Evolutionary conservation across 495 filamentous ascomycete genomes (phyloP), one percentile per base, ranked within the genome.

Genomic region (Neurospora sp.): DNA sequence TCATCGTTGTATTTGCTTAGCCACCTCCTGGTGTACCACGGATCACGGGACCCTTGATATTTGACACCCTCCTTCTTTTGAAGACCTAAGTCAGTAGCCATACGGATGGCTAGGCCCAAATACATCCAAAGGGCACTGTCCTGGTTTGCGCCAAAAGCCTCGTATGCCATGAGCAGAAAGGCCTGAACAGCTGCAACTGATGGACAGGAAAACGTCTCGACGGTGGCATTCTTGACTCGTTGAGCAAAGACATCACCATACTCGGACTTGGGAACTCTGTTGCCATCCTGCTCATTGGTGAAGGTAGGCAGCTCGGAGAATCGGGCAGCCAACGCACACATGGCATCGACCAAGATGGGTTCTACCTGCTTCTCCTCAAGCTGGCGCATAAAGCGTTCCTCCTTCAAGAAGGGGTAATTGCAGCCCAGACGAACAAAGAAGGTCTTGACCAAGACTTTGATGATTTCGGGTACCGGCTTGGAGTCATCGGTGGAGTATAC

Each of bases 91-190:
- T 96, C 93, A 72, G 94, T 88, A 0, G 92, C 92, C 92, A 96
- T 94, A 37, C 93, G 88, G 75, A 96, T 95, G 0, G 93, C 90
- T 73, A 93, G 90, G 1, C 93, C 93, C 18, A 95, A 83, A 76
- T 94, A 95, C 93, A 95, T 95, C 93, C 93, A 96, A 20, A 96
- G 83, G 3, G 93, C 92, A 80, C 93, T 95, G 78, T 95, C 93
- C 74, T 92, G 91, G 76, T 93, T 93, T 27, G 91, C 90, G 14
- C 93, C 93, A 74, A 96, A 96, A 54, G 93, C 90, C 75, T 94
- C 91, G 80, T 96, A 96, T 0, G 93, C 93, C 80, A 96, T 87
- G 60, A 96, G 81, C 39, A 96, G 82, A 69, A 90, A 93, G 8
- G 93, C 92, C 76, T 95, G 93, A 5, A 94, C 91, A 60, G 91